phyloP scores from a whole-genome alignment of 257 asterid species.

The Mitragyna speciosa region DNA sequence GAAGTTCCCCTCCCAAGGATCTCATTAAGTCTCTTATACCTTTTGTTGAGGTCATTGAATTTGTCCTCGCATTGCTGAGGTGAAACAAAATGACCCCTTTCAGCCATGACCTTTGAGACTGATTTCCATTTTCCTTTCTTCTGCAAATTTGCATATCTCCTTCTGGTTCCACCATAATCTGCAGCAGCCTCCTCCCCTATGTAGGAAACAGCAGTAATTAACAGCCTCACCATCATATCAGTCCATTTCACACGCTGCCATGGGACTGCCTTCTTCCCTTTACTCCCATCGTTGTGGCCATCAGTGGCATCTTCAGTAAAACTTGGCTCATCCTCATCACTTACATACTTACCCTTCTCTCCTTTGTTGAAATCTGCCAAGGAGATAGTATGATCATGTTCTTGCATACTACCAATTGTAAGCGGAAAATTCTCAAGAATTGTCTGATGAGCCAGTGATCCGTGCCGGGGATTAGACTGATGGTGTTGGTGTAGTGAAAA shows the following conservation, averaged over 20 bases:
- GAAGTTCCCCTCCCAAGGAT: constrained; percentile 86
- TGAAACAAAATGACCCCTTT: constrained; percentile 74
- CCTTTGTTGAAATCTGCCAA: constrained; percentile 40
- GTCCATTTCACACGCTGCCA: constrained; percentile 66
- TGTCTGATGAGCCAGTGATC: constrained; percentile 41
- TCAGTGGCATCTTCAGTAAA: constrained; percentile 50
- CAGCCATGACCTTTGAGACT: constrained; percentile 83
- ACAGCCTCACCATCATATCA: constrained; percentile 59
- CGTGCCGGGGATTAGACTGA: constrained; percentile 36
- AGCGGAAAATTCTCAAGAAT: constrained; percentile 58
- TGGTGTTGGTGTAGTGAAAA: constrained; percentile 31
- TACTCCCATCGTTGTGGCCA: constrained; percentile 30
- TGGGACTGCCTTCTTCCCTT: constrained; percentile 53
- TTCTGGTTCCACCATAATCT: constrained; percentile 40
- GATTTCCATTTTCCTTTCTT: constrained; percentile 85
- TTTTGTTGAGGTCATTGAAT: constrained; percentile 82
- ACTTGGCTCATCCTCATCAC: constrained; percentile 77
- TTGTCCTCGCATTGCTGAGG: constrained; percentile 96
- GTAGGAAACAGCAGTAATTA: constrained; percentile 75
- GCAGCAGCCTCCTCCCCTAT: constrained; percentile 61
- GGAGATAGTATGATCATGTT: constrained; percentile 36
- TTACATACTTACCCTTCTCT: constrained; percentile 45
- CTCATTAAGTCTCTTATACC: constrained; percentile 87
- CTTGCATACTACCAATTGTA: constrained; percentile 45
- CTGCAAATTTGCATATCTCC: constrained; percentile 55